Base-by-base conservation (phyloP, 441 rosid species). In the Euphorbia corollata region DNA sequence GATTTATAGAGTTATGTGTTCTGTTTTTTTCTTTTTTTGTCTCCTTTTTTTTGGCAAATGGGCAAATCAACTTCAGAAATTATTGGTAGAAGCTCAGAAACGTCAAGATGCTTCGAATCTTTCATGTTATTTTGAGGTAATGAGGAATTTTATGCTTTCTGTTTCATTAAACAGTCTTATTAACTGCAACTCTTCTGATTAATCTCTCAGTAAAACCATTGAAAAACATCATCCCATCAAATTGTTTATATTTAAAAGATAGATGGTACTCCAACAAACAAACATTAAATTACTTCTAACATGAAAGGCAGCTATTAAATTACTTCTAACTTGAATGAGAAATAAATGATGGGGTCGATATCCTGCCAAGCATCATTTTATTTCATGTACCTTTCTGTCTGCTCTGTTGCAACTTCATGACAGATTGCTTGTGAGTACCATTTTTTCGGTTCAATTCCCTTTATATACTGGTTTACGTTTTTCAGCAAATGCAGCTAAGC, bases 401-500 rank as follows among this genome's bases (percentile, higher is more conserved):
- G 83, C 71, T 82, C 87, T 83, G 87, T 91, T 1, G 87, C 89
- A 77, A 87, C 59, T 41, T 39, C 4, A 32, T 12, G 19, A 23
- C 10, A 23, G 13, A 66, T 13, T n/a, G 59, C 41, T 64, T 18
- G 4, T 54, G 13, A 9, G 55, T 16, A 56, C 36, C 51, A 47
- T 59, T 71, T 39, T 22, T 41, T 23, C 66, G 20, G 60, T 67
- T 77, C 74, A 85, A 69, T 83, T 67, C 13, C 96, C 95, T n/a
- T 6, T 78, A 66, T 89, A 91, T 53, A 63, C 65, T 63, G 95
- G 97, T 77, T 89, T 89, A 70, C 95, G 83, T 74, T 84, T 92
- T 85, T 93, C 92, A 1, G 89, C 92, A 78, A 90, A 93, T 71
- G 98, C 91, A 56, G 85, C 89, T 80, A 90, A 80, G 62, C 95